Evolutionary conservation across 106 monocot species (phyloP).

Genomic region (Allium sativum): DNA sequence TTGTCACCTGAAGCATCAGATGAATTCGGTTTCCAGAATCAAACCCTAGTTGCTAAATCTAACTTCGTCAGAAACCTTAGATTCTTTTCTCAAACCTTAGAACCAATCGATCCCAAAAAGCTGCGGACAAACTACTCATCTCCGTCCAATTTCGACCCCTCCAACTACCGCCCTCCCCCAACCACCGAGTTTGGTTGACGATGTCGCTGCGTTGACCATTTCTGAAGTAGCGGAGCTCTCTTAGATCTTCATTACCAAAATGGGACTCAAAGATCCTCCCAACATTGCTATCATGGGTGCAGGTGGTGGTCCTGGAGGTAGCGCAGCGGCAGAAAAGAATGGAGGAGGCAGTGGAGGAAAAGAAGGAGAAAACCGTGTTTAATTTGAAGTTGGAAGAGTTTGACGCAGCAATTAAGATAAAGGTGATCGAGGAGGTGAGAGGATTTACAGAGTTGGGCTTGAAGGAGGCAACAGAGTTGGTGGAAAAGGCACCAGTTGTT

Average conservation of each 20-base stretch:
- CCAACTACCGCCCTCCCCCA: conserved; percentile 52
- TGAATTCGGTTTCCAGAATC: too few relatives aligned
- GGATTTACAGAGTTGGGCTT: conserved; percentile 74
- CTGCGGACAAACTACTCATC: background rate
- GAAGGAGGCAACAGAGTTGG: conserved; percentile 97
- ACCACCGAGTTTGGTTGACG: conserved; percentile 85
- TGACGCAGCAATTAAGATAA: conserved; percentile 83
- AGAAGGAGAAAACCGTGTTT: conserved; percentile 87
- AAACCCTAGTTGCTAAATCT: too few relatives aligned
- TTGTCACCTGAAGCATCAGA: too few relatives aligned
- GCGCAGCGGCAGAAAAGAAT: background rate
- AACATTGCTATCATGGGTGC: conserved; percentile 48
- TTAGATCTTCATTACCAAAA: conserved; percentile 35
- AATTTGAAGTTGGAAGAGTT: conserved; percentile 78
- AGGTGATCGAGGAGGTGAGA: conserved; percentile 97
- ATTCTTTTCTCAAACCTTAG: background rate
- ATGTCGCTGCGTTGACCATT: conserved; percentile 65
- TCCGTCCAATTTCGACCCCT: conserved; percentile 8
- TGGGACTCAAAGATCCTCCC: conserved; percentile 37
- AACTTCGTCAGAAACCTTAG: too few relatives aligned
- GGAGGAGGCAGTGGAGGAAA: conserved; percentile 42
- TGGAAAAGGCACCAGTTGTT: conserved; percentile 82
- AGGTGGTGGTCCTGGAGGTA: conserved; percentile 22
- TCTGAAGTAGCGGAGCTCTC: conserved; percentile 61
- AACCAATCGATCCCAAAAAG: background rate